Evolutionary conservation across 1,139 yeast species (phyloP), one percentile per base, ranked within the genome.

Genomic region (Pichia kudriavzevii): DNA sequence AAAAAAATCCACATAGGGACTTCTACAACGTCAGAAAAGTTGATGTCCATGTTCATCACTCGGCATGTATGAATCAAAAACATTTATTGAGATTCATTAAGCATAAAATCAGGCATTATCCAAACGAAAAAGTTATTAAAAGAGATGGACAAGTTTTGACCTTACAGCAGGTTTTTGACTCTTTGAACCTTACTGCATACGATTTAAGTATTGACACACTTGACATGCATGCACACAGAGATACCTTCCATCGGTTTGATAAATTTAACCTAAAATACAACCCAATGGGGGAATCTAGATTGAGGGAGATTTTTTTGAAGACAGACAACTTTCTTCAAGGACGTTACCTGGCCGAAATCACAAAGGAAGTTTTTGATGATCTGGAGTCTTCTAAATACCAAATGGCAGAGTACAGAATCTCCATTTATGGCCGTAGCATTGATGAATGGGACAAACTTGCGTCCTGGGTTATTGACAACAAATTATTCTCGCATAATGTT

Each of bases 201-300:
- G 98, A 93, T 56, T 66, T 93, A 43, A 82, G 94, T 39, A 91
- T 93, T 51, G 99, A 93, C 53, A 91, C 98, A 1, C 71, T 93
- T 47, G 98, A 93, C 60, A 93, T 93, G 99, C 99, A 93, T 60
- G 96, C 99, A 3, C 98, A 93, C 58, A 84, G 91, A 43, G 98
- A 93, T 55, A 81, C 97, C 0, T 93, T 93, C 71, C 98, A 93
- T 60, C 72, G 98, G 51, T 93, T 93, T 55, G 99, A 93, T 61
- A 93, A 93, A 61, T 93, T 93, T 69, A 93, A 93, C 58, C 69
- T 93, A 62, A 93, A 93, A 60, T 93, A 93, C 64, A 93, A 93
- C 53, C 99, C 99, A 15, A 82, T 93, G 51, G 99, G 99, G 17
- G 98, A 91, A 62, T 88, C 97, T 15, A 79, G 98, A 59, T 66